A percentile compares a stretch with the other conserved stretches of the same genome.
Evolutionary conservation across 208 protist genomes (phyloP).

Genomic region (Jaenimonas drosophilae): DNA sequence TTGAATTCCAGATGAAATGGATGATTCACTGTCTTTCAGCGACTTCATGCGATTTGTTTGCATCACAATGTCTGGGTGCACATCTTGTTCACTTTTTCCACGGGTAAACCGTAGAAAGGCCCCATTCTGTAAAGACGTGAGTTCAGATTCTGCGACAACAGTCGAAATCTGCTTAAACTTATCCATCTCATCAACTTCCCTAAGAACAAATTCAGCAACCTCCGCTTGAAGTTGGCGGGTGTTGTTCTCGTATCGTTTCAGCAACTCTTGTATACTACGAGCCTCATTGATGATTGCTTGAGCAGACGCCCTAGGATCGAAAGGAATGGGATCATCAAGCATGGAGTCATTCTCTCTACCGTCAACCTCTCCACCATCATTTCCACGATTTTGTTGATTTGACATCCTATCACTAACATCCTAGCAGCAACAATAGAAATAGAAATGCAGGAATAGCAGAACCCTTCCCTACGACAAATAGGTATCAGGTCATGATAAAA

Average conservation of each 20-base stretch:
- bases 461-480: no score
- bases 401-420: not conserved
- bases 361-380: not conserved
- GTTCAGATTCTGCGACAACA: slow-evolving; percentile 12
- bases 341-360: no score
- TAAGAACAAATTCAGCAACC: slow-evolving; percentile 17
- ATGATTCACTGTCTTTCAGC: not conserved
- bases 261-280: slow-evolving; percentile 18
- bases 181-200: slow-evolving; percentile 23
- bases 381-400: not conserved
- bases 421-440: slow-evolving; percentile 5
- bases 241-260: slow-evolving; percentile 14
- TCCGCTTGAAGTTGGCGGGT: slow-evolving; percentile 11
- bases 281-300: slow-evolving; percentile 12
- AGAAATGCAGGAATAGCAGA: slow-evolving; percentile 1
- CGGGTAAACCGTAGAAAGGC: slow-evolving; percentile 18
- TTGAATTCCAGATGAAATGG: no score
- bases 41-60: slow-evolving; percentile 9
- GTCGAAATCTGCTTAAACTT: slow-evolving; percentile 7
- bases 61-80: slow-evolving; percentile 7
- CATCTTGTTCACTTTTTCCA: slow-evolving; percentile 1
- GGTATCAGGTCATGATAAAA: no score
- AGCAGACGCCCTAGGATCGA: slow-evolving; percentile 1
- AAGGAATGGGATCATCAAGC: not conserved
- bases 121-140: slow-evolving; percentile 11